A percentile compares a stretch with the other conserved stretches of the same genome.
These are phyloP conservation scores for Capsella bursapastoris DNA, from an alignment of 345 rosid species.

Conservation along the genomic window DNA sequence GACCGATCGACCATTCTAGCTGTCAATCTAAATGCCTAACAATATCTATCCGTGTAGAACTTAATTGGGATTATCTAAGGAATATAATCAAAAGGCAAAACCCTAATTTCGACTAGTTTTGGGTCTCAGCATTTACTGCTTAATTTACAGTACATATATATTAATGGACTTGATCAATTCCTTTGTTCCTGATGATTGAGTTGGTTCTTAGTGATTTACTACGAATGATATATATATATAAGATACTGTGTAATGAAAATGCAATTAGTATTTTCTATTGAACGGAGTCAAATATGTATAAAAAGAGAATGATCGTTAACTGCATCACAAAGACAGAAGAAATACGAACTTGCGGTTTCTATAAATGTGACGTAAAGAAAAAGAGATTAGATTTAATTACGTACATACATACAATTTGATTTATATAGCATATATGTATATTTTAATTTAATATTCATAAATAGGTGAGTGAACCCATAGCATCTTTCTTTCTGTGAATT, in stretches of 20 bases:
- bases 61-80: neutral
- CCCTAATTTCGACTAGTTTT: conserved; percentile 7
- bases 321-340: neutral
- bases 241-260: conserved; percentile 1
- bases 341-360: neutral
- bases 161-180: too few species aligned
- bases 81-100: neutral
- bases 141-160: neutral
- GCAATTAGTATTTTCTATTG: neutral
- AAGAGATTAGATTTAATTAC: neutral
- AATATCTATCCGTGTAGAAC: neutral
- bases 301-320: neutral
- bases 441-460: neutral
- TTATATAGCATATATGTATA: neutral
- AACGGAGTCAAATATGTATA: neutral
- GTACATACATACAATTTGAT: neutral
- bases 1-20: conserved; percentile 34
- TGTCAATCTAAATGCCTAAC: conserved; percentile 24
- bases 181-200: neutral
- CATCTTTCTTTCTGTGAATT: conserved; percentile 11
- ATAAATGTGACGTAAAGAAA: neutral
- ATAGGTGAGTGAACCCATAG: neutral
- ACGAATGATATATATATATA: too few species aligned
- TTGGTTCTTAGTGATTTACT: neutral
- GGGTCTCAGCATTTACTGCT: neutral